Base-by-base conservation (phyloP, 2,329 filamentous ascomycete species). In the Cladobotryum mycophilum region DNA sequence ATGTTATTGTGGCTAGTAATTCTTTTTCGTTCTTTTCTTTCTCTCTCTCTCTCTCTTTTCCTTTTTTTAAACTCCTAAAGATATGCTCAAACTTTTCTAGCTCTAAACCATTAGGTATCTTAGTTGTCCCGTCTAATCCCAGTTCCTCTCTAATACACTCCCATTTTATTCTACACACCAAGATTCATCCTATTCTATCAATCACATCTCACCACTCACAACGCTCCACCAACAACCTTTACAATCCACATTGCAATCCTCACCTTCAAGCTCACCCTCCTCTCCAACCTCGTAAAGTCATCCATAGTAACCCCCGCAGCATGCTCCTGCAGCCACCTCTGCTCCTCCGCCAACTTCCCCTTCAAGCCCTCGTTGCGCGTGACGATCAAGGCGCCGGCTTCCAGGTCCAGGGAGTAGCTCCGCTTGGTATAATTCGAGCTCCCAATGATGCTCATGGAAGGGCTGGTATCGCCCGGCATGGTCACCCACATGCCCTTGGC, bases 401-500 rank as follows among this genome's bases (percentile, higher is more conserved):
- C 93, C 2, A 99, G 76, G 68, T 99, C 93, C 40, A 96, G 80
- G 38, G 86, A 85, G 69, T 99, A 97, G 63, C 89, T 95, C 30
- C 93, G 78, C 67, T 93, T 91, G 0, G 93, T 99, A 68, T 97
- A 99, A 65, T 99, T 99, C 9, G 87, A 93, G 64, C 88, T 95
- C 1, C 93, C 93, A 1, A 99, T 80, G 15, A 97, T 76, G 33
- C 85, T 95, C 49, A 97, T 76, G 44, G 85, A 84, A 0, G 90
- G 90, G 37, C 83, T 72, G 35, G 75, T 67, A 43, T 85, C 79
- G 2, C 76, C 73, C 0, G 86, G 81, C 49, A 92, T 75, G 0
- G 88, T 89, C 22, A 96, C 77, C 92, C 92, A 97, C 2, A 97
- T 75, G 0, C 93, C 93, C 69, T 99, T 99, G 44, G 93, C 93